Base-by-base conservation (phyloP, 768 basidiomycete species). In the Rhodotorula kratochvilovae region DNA sequence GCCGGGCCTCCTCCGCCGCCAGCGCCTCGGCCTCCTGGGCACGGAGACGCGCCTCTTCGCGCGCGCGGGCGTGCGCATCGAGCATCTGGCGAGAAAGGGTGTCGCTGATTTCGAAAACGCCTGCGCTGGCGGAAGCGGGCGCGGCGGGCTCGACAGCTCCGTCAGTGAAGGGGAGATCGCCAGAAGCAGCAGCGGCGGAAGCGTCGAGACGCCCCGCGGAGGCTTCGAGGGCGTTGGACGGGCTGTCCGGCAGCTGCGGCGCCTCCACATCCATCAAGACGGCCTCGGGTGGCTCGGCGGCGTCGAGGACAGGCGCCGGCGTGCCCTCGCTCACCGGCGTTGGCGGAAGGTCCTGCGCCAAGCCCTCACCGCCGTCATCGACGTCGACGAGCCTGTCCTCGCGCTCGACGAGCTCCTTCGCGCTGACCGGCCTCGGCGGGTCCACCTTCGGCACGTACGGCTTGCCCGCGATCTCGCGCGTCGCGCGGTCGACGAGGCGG, bases 401-500 rank as follows among this genome's bases (percentile, higher is more conserved):
- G 15, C 36, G 2, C 39, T 4, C 35, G 35, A 50, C 48, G 25
- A 62, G 50, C 16, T 59, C 36, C 5, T 10, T 27, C 3, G 3
- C 58, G 15, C 29, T 23, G 45, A 46, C 31, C 0, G 60, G 60
- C 50, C 21, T 25, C 29, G 51, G 21, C 23, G 53, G 2, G 5
- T 36, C 48, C 39, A 63, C 4, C 53, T 29, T 25, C 27, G 45
- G 70, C 21, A 61, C 66, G 61, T 58, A 66, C 11, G 55, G 70
- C 33, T 63, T 62, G 50, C 29, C 19, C 4, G 55, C 70, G 25
- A 71, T 58, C 19, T 71, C 65, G 29, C 65, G 56, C 17, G 45
- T 42, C 4, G 61, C 70, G 36, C 65, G 60, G 16, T 63, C 65
- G 55, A 71, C 65, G 48, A 71, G 56, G n/a, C 65, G 58, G 29